Evolutionary conservation across 73 alveolate genomes (phyloP).

Genomic region (Paramecium primaurelia): DNA sequence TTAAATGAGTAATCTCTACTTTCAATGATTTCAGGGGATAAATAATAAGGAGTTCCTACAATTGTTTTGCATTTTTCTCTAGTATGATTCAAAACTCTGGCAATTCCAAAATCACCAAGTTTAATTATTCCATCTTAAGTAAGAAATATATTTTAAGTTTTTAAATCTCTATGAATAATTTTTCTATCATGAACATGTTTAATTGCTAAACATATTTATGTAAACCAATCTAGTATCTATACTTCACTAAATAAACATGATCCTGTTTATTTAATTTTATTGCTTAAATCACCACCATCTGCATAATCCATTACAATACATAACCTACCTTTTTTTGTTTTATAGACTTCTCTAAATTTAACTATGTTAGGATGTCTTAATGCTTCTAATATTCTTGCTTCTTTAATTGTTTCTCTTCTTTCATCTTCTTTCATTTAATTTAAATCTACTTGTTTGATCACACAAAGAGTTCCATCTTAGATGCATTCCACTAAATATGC

Average conservation of each 20-base stretch:
- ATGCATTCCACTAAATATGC: conserved; percentile 87
- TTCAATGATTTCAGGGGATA: conserved; percentile 94
- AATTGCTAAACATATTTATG: conserved; percentile 92
- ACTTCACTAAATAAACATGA: conserved; percentile 76
- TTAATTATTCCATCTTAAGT: conserved; percentile 80
- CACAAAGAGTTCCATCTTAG: conserved; percentile 77
- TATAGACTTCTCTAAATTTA: conserved; percentile 86
- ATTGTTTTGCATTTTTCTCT: conserved; percentile 84
- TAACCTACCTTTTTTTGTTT: conserved; percentile 83
- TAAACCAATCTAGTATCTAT: conserved; percentile 85
- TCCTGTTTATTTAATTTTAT: conserved; percentile 53
- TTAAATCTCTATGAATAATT: conserved; percentile 88
- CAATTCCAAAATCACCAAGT: conserved; percentile 95
- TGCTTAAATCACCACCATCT: conserved; percentile 69
- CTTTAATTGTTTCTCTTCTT: conserved; percentile 84
- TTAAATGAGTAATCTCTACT: conserved; percentile 81
- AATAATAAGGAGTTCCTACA: conserved; percentile 94
- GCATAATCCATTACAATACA: conserved; percentile 65
- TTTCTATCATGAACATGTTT: conserved; percentile 95
- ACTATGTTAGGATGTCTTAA: conserved; percentile 93
- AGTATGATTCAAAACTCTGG: conserved; percentile 82
- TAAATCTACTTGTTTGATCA: conserved; percentile 86
- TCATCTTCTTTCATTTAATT: conserved; percentile 82
- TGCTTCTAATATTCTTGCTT: conserved; percentile 87
- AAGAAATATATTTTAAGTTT: conserved; percentile 83